phyloP scores from a whole-genome alignment of 768 basidiomycete genomes.

The Kwoniella sp. region DNA sequence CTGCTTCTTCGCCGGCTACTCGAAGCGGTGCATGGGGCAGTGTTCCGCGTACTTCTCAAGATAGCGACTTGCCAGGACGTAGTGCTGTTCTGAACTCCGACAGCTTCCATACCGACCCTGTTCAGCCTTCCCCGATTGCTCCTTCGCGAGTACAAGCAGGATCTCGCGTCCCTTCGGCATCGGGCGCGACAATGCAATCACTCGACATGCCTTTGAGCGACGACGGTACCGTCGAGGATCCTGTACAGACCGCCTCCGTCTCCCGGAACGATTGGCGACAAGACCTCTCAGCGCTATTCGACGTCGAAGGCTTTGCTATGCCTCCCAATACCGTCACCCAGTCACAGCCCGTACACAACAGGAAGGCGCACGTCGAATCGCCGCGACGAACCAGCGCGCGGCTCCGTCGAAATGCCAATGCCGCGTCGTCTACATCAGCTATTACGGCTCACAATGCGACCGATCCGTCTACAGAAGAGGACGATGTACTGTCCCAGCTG shows the following conservation, averaged over 20 bases:
- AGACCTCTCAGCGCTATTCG: constrained; percentile 38
- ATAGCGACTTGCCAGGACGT: too few species aligned
- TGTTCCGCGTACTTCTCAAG: too few species aligned
- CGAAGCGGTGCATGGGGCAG: not conserved
- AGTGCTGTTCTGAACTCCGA: too few species aligned
- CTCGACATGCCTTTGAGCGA: constrained; percentile 38
- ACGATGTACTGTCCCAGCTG: constrained; percentile 29
- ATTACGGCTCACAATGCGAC: not conserved
- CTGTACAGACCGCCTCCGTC: not conserved
- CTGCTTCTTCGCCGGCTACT: constrained; percentile 6
- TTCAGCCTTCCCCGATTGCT: constrained; percentile 9
- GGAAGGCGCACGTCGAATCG: constrained; percentile 2
- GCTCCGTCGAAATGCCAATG: constrained; percentile 1
- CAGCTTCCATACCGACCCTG: constrained; percentile 24
- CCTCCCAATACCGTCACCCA: not conserved
- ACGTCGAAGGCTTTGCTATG: constrained; percentile 26
- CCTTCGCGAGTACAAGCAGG: constrained; percentile 5
- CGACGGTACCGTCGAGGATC: constrained; percentile 13
- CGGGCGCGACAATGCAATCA: constrained; percentile 16
- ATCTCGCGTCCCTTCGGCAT: not conserved
- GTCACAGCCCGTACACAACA: not conserved
- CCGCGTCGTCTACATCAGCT: not conserved
- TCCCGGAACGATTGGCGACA: constrained; percentile 28
- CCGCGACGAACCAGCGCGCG: not conserved
- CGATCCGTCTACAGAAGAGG: constrained; percentile 18